Evolutionary conservation across 148 eudicot genomes (phyloP).

Genomic region (Fagopyrum homotropicum): DNA sequence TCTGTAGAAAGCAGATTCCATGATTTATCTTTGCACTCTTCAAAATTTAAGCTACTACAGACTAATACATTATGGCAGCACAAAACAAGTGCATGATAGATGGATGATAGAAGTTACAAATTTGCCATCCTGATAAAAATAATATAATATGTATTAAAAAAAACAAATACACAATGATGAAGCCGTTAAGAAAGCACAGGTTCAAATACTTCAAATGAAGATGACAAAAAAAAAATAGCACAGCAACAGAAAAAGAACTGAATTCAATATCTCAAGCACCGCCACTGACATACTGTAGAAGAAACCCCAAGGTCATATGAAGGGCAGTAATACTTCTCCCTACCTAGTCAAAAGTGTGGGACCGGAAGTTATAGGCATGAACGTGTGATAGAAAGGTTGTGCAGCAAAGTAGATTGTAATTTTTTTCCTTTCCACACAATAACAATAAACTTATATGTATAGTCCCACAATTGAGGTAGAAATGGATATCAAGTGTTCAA

Average conservation of each 20-base stretch:
- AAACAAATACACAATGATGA: not conserved
- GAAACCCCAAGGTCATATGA: no score
- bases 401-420: not conserved
- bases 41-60: not conserved
- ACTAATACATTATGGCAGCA: not conserved
- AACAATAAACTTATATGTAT: not conserved
- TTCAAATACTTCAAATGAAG: not conserved
- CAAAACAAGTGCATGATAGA: not conserved
- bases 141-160: not conserved
- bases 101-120: not conserved
- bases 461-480: not conserved
- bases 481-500: not conserved
- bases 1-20: not conserved
- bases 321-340: not conserved
- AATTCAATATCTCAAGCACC: not conserved
- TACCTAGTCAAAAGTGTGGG: not conserved
- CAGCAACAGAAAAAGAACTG: not conserved
- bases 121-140: not conserved
- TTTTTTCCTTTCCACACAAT: not conserved
- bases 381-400: not conserved
- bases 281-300: not conserved
- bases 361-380: not conserved
- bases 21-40: not conserved
- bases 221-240: not conserved
- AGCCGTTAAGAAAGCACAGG: not conserved